Base-by-base conservation (phyloP, 495 filamentous ascomycete genomes). In the Aspergillus egyptiacus region DNA sequence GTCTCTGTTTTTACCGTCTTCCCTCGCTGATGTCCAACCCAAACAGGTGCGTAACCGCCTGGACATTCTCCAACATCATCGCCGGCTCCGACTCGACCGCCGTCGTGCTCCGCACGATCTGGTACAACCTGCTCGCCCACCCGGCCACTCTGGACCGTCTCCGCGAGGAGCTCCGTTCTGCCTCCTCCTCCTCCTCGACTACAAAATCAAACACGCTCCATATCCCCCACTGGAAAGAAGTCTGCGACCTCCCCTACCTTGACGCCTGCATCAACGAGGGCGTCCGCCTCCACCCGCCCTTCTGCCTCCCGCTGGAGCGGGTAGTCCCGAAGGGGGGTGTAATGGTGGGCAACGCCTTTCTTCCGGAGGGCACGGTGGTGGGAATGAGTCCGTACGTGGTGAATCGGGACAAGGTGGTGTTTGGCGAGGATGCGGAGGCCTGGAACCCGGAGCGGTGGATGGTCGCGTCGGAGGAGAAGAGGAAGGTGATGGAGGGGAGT, bases 251-350 rank as follows among this genome's bases (percentile, higher is more conserved):
- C 4, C 63, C 71, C 1, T 72, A 71, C 50, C 63, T 74, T 0
- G 56, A 69, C 34, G 72, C 71, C 0, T 57, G 55, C 51, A 68
- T 85, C 33, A 80, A 79, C 50, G 83, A 86, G 58, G 72, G 75
- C 2, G 75, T 83, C 59, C 74, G 82, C 18, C 57, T 72, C 11
- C 67, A 73, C 46, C 72, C 71, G 3, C 63, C 68, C 4, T 63
- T 75, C 34, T 48, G 50, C 4, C 55, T 67, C 1, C 66, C 65
- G 4, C 55, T 72, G 39, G 70, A 72, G 50, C 59, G 71, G 0
- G 47, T 72, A 13, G 64, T 72, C 3, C 68, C 70, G 1, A 39
- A 58, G 9, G 58, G 50, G 0, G 68, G 66, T 6, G 35, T 64
- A 14, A 56, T 43, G 13, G 54, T 67, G 18, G 59, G 55, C 37